phyloP scores from a whole-genome alignment of 768 basidiomycete species.

The Podaxis sp. region DNA sequence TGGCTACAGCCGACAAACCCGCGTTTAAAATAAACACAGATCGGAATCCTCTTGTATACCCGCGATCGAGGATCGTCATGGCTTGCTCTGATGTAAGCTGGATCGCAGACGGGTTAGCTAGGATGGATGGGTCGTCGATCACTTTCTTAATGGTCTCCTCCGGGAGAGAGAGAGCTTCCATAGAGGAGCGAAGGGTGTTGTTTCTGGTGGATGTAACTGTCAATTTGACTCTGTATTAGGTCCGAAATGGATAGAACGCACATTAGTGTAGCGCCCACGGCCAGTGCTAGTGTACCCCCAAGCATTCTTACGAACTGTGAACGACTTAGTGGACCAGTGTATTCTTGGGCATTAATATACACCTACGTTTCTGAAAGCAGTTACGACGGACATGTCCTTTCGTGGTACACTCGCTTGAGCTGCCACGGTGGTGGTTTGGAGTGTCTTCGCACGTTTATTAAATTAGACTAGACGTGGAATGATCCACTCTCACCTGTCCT shows the following conservation, averaged over 20 bases:
- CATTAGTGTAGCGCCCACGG: conserved; percentile 60
- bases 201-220: conserved; percentile 30
- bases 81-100: conserved; percentile 38
- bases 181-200: conserved; percentile 44
- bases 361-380: conserved; percentile 57
- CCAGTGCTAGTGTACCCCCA: conserved; percentile 68
- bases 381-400: conserved; percentile 76
- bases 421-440: conserved; percentile 67
- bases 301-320: conserved; percentile 62
- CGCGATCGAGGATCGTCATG: conserved; percentile 40
- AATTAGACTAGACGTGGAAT: not conserved
- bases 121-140: conserved; percentile 45
- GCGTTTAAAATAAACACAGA: not conserved
- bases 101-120: conserved; percentile 29
- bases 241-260: conserved; percentile 20
- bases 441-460: conserved; percentile 33
- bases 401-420: conserved; percentile 71
- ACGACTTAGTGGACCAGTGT: not conserved
- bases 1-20: conserved; percentile 49
- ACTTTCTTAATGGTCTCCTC: conserved; percentile 37
- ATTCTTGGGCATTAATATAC: not conserved
- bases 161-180: conserved; percentile 36
- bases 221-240: not conserved
- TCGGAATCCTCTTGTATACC: conserved; percentile 27
- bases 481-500: conserved; percentile 43